Evolutionary conservation across 768 basidiomycete species (phyloP), one percentile per base, ranked within the genome.

Genomic region (Amanita pallidorosea): DNA sequence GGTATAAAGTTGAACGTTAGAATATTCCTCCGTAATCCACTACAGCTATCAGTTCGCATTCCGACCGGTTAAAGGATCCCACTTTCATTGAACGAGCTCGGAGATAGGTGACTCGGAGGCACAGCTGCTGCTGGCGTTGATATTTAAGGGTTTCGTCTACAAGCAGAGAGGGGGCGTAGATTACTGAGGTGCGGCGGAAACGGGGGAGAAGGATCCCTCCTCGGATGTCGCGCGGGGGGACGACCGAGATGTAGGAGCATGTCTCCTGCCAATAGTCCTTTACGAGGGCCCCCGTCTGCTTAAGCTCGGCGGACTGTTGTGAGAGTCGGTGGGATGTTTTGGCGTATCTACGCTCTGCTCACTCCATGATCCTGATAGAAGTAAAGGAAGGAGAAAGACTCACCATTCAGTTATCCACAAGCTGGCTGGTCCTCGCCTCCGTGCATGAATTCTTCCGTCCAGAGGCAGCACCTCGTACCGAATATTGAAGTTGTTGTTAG

Each of bases 81-180:
- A 85, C 57, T 70, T 71, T 7, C 66, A 58, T 8, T 70, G 63
- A 9, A 88, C 82, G n/a, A 90, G 73, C 33, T 80, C 70, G 0
- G 70, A 46, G 45, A 89, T 76, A 41, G 60, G 66, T 4, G 66
- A 33, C n/a, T n/a, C n/a, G n/a, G n/a, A n/a, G 0, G 74, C 73
- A 23, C 22, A 4, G 22, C 22, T 4, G 6, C 69, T 66, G 54
- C 76, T 79, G 9, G 70, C 62, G 7, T 68, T 70, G 22, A 23
- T 2, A 2, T 2, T 23, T 23, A 22, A 90, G 66, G 47, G 89
- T 61, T 56, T 83, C 77, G 59, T 90, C 86, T 12, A 88, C 87
- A 42, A 90, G 75, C 2, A 88, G 71, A 12, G 85, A 88, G 2
- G 88, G 87, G 0, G 87, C 88, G 0, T 81, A 85, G 44, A 82